phyloP scores from a whole-genome alignment of 176 grass and related monocot genomes.

The Triticum aestivum region DNA sequence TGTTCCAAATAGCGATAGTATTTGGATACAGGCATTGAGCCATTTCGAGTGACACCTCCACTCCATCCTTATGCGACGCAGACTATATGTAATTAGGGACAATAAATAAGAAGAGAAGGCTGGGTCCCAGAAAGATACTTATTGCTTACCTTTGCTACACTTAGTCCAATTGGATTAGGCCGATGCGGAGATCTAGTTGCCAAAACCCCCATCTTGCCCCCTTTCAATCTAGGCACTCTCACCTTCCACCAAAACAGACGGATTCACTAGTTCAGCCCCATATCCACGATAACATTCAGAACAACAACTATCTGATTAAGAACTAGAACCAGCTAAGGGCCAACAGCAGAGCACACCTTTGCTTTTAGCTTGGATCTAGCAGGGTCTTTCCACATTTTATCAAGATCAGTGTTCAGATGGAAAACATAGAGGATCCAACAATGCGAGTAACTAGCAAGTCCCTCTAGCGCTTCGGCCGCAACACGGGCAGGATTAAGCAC shows the following conservation, averaged over 20 bases:
- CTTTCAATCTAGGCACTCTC: slow-evolving; percentile 90
- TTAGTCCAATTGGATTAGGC: slow-evolving; percentile 93
- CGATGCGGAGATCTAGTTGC: slow-evolving; percentile 86
- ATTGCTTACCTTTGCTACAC: slow-evolving; percentile 78
- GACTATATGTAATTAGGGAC: background rate
- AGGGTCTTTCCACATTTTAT: slow-evolving; percentile 90
- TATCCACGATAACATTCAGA: background rate
- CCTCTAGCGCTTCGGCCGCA: slow-evolving; percentile 67
- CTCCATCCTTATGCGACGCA: background rate
- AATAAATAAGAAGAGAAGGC: background rate
- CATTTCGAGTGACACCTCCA: background rate
- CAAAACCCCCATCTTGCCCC: slow-evolving; percentile 85
- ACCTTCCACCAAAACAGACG: slow-evolving; percentile 56
- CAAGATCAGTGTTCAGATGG: slow-evolving; percentile 90
- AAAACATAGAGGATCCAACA: slow-evolving; percentile 98
- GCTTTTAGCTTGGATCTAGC: slow-evolving; percentile 88
- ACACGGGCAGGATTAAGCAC: slow-evolving; percentile 56
- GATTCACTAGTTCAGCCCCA: background rate
- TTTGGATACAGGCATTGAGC: background rate
- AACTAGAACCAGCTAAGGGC: background rate
- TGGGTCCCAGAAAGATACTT: background rate
- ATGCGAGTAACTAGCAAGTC: slow-evolving; percentile 73
- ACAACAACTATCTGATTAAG: background rate
- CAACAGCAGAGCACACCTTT: slow-evolving; percentile 50
- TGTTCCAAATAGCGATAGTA: background rate